Percentiles rank a stretch among this genome's conserved stretches.
Conservation (phyloP, 345 rosid species). For the Eucalyptus globulus region DNA sequence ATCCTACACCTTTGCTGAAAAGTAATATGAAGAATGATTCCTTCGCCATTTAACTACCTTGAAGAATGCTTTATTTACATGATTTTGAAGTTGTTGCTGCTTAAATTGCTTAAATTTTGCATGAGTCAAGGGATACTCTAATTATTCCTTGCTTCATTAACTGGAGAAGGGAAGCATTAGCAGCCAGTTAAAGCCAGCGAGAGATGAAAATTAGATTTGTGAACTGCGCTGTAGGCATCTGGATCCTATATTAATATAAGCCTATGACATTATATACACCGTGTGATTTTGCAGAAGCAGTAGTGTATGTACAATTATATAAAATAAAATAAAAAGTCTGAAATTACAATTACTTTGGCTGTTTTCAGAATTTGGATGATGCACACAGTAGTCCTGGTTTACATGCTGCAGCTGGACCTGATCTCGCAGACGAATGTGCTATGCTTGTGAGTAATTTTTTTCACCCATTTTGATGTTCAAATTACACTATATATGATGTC, state of each 20-base stretch:
- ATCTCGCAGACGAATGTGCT: conserved; percentile 91
- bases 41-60: neutral
- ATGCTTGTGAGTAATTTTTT: conserved; percentile 38
- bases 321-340: neutral
- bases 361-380: conserved; percentile 67
- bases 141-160: neutral
- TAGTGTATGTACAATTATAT: neutral
- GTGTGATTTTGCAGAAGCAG: neutral
- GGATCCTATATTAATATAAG: neutral
- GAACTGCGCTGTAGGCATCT: neutral
- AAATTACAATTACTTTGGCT: neutral
- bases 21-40: neutral
- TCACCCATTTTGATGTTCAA: neutral
- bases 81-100: neutral
- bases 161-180: neutral
- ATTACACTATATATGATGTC: neutral
- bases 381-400: conserved; percentile 92
- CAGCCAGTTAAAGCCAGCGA: neutral
- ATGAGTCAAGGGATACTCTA: neutral
- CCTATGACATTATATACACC: neutral
- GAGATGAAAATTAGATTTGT: neutral
- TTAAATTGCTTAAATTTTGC: neutral
- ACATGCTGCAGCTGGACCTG: conserved; percentile 95
- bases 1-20: neutral
- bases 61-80: neutral